These are phyloP conservation scores for Boeremia lycopersici DNA, from an alignment of 2,329 filamentous ascomycete genomes.

Conservation along the genomic window DNA sequence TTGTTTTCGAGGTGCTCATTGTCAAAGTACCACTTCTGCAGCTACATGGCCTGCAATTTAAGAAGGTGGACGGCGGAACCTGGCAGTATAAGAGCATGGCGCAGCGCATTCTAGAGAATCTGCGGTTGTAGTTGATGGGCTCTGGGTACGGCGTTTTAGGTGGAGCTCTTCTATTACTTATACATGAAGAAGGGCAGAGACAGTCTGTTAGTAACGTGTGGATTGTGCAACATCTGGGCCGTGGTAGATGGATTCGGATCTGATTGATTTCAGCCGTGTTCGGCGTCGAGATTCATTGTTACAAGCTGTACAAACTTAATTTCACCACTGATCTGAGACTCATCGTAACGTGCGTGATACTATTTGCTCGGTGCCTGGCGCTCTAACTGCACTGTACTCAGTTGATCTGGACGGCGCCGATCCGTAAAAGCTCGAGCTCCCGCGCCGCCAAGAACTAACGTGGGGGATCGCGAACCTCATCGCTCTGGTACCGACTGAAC, in stretches of 20 bases:
- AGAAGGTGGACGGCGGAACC: constrained; percentile 91
- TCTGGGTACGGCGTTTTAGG: constrained; percentile 10
- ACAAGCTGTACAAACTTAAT: background rate
- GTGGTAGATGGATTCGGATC: background rate
- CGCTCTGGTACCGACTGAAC: constrained; percentile 31
- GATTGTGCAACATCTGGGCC: constrained; percentile 2
- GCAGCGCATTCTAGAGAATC: constrained; percentile 86
- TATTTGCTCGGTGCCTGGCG: background rate
- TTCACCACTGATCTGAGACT: background rate
- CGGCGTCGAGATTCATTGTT: background rate
- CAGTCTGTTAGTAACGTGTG: constrained; percentile 5
- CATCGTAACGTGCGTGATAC: background rate
- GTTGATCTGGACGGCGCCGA: constrained; percentile 24
- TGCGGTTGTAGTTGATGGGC: constrained; percentile 66
- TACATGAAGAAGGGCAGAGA: constrained; percentile 1
- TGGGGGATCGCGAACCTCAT: constrained; percentile 34
- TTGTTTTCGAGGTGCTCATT: constrained; percentile 95
- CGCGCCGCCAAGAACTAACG: constrained; percentile 21
- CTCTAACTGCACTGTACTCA: constrained; percentile 14
- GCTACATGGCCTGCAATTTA: constrained; percentile 96
- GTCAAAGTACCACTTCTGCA: constrained; percentile 95
- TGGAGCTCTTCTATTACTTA: background rate
- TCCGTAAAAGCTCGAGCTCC: constrained; percentile 33
- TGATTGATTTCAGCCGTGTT: background rate
- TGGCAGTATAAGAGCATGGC: constrained; percentile 99